Base-by-base conservation (phyloP, 768 basidiomycete species). In the Calocybe indica region DNA sequence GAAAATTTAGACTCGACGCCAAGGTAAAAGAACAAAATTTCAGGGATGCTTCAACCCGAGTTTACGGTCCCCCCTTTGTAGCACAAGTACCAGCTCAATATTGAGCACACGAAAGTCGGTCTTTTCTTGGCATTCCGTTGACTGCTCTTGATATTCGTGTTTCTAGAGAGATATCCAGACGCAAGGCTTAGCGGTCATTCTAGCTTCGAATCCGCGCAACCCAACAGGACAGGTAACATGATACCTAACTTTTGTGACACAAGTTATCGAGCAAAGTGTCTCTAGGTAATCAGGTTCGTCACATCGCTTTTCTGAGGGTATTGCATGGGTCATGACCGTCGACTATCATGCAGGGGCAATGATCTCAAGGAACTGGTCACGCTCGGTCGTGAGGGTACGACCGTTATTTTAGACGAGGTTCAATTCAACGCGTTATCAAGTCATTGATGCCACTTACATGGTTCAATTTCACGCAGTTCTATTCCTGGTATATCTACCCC, bases 141-240 rank as follows among this genome's bases (percentile, higher is more conserved):
- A n/a, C 13, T 52, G 34, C 6, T 36, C 8, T 47, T 62, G 58
- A 62, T 62, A 40, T 64, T 45, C 43, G 39, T 6, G 64, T 76
- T 30, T 46, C 46, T 50, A 87, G 80, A 84, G 73, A 70, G 91
- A 94, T 55, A 90, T 94, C 47, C 74, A 70, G 37, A 86, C 76
- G 1, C 90, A 93, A 66, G 91, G 92, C 10, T 71, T 94, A 13
- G 79, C 85, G 8, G 91, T 94, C 43, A 77, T 95, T 48, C 71
- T 94, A 38, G 88, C 91, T 0, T 92, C 89, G 15, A 97, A 96
- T 67, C 94, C 94, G n/a, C 82, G 93, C 46, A 97, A 96, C 61
- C 93, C 94, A 3, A 96, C 94, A 1, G 92, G 94, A n/a, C 93
- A 95, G 62, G 81, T 85, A 46, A 78, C 55, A 22, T 22, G 4